Evolutionary conservation across 2,329 filamentous ascomycete species (phyloP), one percentile per base, ranked within the genome.

Genomic region (Apiospora arundinis): DNA sequence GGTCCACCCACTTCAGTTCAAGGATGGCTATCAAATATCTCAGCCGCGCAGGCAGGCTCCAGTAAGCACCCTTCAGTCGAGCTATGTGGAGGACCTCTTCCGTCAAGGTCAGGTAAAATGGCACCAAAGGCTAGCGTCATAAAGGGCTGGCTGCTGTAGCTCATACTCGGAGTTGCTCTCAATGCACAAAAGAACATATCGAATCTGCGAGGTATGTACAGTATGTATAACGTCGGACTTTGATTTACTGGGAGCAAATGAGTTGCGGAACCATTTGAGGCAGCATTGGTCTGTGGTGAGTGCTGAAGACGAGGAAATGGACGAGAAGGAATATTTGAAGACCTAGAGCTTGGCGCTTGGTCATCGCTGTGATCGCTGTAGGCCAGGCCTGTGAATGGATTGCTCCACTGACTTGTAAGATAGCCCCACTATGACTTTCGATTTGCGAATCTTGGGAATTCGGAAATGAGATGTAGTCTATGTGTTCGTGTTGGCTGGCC

Each of bases 381-480:
- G 48, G 23, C 23, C 8, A 52, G 23, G 48, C 48, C 48, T 52
- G 21, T 49, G n/a, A 49, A 7, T 49, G 46, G 46, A 49, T 49
- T 6, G n/a, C 46, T 49, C 46, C 21, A 49, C 46, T 49, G 46
- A 23, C 46, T 23, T 49, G 46, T 23, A 11, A 49, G n/a, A 23
- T 23, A 49, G 46, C 46, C 46, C 46, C 46, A 49, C 46, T 49
- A 11, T 23, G 23, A 28, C 48, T 52, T 52, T 52, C 48, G 48
- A 52, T 25, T 28, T 52, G 48, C 48, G 48, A 52, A 49, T 49
- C 48, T 49, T 49, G n/a, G 48, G 48, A 52, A 28, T 52, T 52
- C 48, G 23, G 48, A 52, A 28, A 52, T 25, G 42, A 11, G 48
- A 52, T 52, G 23, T 12, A 52, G 48, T 49, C 48, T 52, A 52